phyloP scores from a whole-genome alignment of 768 basidiomycete genomes.

The Boletus rubropictus region DNA sequence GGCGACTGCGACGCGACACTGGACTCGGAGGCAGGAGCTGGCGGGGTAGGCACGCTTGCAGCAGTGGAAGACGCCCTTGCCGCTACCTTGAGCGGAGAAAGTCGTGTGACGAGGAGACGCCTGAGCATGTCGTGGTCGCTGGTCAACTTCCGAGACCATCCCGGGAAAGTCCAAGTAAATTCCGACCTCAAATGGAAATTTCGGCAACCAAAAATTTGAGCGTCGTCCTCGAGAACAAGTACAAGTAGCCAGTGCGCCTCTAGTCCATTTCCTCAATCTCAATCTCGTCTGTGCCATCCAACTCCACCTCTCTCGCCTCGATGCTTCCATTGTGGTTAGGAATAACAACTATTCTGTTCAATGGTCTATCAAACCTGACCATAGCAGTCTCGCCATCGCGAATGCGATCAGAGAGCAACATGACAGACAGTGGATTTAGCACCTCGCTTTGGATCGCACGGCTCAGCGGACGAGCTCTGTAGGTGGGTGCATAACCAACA shows the following conservation, averaged over 20 bases:
- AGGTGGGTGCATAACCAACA: constrained; percentile 72
- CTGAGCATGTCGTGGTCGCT: constrained; percentile 22
- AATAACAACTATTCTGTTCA: constrained; percentile 69
- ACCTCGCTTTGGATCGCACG: constrained; percentile 89
- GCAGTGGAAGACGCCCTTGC: constrained; percentile 25
- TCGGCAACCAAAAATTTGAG: not conserved
- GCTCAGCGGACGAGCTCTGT: constrained; percentile 90
- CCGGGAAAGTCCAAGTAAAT: not conserved
- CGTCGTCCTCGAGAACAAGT: too few relatives aligned
- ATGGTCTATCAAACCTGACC: constrained; percentile 75
- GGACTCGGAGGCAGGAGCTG: constrained; percentile 19
- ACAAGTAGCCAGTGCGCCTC: not conserved
- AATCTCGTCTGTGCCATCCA: constrained; percentile 55
- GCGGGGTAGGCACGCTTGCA: constrained; percentile 7
- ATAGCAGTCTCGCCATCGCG: constrained; percentile 73
- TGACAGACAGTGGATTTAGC: constrained; percentile 81
- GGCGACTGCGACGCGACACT: constrained; percentile 64
- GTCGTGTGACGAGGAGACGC: constrained; percentile 23
- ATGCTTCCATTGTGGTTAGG: constrained; percentile 72
- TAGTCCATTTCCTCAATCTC: constrained; percentile 24
- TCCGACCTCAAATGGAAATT: constrained; percentile 12
- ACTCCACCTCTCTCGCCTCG: constrained; percentile 43
- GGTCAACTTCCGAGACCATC: not conserved
- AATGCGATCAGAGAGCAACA: constrained; percentile 78
- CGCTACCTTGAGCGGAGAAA: constrained; percentile 11